These are phyloP conservation scores for Monosporozyma servazzii DNA, from an alignment of 805 yeast genomes.

Conservation along the genomic window DNA sequence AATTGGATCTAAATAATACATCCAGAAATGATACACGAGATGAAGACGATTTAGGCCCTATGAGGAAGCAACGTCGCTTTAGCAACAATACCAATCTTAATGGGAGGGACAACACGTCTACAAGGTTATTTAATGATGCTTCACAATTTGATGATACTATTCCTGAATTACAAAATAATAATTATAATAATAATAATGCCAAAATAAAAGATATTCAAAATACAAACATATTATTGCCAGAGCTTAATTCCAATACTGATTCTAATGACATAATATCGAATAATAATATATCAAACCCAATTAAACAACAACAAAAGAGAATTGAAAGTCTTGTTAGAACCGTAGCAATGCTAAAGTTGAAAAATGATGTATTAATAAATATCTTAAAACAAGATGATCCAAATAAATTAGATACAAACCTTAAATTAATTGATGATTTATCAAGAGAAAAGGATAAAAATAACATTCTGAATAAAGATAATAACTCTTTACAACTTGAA, in stretches of 20 bases:
- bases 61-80: neutral
- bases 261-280: conserved; percentile 4
- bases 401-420: conserved; percentile 2
- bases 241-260: neutral
- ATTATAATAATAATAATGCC: neutral
- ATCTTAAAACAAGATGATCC: conserved; percentile 16
- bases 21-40: conserved; percentile 1
- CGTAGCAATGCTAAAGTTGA: conserved; percentile 22
- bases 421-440: conserved; percentile 3
- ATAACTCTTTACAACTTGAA: conserved; percentile 2
- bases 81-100: neutral
- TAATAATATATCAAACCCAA: conserved; percentile 23
- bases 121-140: conserved; percentile 23
- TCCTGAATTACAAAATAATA: conserved; percentile 13
- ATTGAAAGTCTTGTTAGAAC: conserved; percentile 18
- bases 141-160: conserved; percentile 28
- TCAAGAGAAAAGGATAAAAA: conserved; percentile 4
- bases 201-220: neutral
- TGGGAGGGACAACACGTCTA: conserved; percentile 12
- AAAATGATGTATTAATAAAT: conserved; percentile 23
- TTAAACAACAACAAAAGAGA: conserved; percentile 26
- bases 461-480: neutral
- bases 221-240: neutral
- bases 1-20: neutral
- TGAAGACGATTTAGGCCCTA: neutral